Base-by-base conservation (phyloP, 305 asterid genomes). In the Ajuga reptans region DNA sequence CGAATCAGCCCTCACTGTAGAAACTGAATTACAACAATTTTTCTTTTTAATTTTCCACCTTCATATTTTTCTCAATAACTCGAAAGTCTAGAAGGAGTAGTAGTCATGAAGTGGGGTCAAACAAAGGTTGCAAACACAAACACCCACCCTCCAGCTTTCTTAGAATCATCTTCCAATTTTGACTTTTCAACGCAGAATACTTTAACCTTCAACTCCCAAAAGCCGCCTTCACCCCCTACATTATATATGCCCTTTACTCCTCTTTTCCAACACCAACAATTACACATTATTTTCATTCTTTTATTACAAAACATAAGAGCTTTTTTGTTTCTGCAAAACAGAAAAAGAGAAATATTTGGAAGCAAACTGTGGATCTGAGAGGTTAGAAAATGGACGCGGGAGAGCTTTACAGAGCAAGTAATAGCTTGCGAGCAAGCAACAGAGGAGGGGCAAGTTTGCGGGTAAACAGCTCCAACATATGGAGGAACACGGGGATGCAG, bases 401-500 rank as follows among this genome's bases (percentile, higher is more conserved):
- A 1, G 82, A 80, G 31, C 67, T 80, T 4, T 62, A 70, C 3
- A 77, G 55, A 71, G 82, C 75, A 36, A 64, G 82, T 31, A 72
- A 39, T 57, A 79, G 83, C 64, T 71, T 79, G 37, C 56, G 78
- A 27, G 71, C 79, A 11, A 39, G 54, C 62, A 56, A 69, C 21
- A 73, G 61, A 52, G 52, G 79, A 4, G 45, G 68, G 29, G 45
- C 68, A 4, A 75, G 74, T 57, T 9, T 70, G 10, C 9, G 80
- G 15, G 78, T 46, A 0, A 73, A 63, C 74, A 73, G 85, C 68
- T 74, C 83, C 1, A 59, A 45, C 56, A 4, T 86, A 64, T 86
- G 91, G 91, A 74, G 89, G 63, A 78, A 75, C 34, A 76, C 78
- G 0, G 84, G 80, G 0, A 27, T 80, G 2, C 83, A 85, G 17